Evolutionary conservation across 495 filamentous ascomycete species (phyloP).

Genomic region (Achaetomiella virescens): DNA sequence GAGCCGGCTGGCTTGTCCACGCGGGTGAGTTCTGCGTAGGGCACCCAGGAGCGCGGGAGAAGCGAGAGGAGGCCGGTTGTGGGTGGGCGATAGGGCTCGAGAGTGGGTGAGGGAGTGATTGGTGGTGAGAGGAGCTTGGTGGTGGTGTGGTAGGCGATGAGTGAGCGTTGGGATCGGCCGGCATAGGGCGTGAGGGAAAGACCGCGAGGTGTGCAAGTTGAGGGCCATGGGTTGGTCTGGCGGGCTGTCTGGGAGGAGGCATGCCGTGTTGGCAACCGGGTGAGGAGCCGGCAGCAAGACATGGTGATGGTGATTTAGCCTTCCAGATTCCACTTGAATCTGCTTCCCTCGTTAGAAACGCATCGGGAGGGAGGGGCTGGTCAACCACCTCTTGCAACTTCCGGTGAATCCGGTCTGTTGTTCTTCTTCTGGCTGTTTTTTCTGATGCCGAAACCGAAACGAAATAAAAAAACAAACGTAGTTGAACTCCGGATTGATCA

Average conservation of each 20-base stretch:
- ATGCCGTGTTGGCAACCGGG: conserved; percentile 11
- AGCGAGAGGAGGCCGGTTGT: conserved; percentile 68
- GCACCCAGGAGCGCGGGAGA: conserved; percentile 71
- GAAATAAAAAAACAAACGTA: not conserved
- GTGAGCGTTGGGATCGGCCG: not conserved
- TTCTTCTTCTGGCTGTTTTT: too few relatives aligned
- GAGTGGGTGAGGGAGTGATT: conserved; percentile 3
- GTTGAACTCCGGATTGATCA: not conserved
- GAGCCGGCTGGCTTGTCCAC: conserved; percentile 93
- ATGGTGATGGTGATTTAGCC: not conserved
- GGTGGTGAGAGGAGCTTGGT: conserved; percentile 18
- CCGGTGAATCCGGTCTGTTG: too few relatives aligned
- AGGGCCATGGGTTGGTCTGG: not conserved
- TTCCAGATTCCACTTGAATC: not conserved
- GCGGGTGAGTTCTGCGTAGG: conserved; percentile 88
- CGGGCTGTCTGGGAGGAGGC: conserved; percentile 11
- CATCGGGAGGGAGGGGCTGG: too few relatives aligned
- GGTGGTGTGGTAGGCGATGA: conserved; percentile 21
- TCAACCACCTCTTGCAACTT: not conserved
- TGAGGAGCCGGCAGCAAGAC: conserved; percentile 11
- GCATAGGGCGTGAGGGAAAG: conserved; percentile 13
- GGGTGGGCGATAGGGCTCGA: conserved; percentile 55
- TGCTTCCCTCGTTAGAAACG: not conserved
- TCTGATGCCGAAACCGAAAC: too few relatives aligned
- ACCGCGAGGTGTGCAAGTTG: not conserved